Base-by-base conservation (phyloP, 768 basidiomycete species). In the Termitomyces heimii region DNA sequence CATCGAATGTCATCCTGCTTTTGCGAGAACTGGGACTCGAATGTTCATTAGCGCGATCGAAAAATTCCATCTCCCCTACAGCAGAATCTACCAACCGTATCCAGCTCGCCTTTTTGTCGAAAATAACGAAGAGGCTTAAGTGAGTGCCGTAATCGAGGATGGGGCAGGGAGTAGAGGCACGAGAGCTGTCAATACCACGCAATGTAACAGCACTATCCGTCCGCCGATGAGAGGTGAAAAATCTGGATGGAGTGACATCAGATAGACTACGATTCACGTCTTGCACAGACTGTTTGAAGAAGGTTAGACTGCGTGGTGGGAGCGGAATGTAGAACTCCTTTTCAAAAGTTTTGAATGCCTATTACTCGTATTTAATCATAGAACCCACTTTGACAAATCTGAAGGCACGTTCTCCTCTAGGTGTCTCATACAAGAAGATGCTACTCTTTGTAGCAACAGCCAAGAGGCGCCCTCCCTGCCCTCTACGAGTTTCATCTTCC, bases 51-150 rank as follows among this genome's bases (percentile, higher is more conserved):
- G 52, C 60, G 53, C 62, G 67, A 65, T 79, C 78, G 59, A 77
- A 80, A 54, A 92, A 70, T 42, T 88, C 84, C 26, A 93, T 77
- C 67, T 94, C 92, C 34, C 86, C 82, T 7, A 92, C 92, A 24
- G 88, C 85, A 31, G 92, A 83, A 68, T 93, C 91, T 5, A 83
- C 82, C 24, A 93, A 67, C 22, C 92, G 86, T 62, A 94, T 92
- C 70, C 89, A 74, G n/a, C 84, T 82, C 2, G 90, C 90, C 65
- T 89, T 94, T 73, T 93, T 93, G 69, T 94, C 92, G 66, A 94
- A 94, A 24, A 85, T 73, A 56, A 90, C 83, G 65, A 92, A 92
- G n/a, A 94, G 72, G 62, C 83, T 84, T 65, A 89, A 82, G 62
- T 92, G 89, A 5, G 80, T 79, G 20, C 86, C 86, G 64, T 89